phyloP scores from a whole-genome alignment of 352 stramenopile species.

The Pythium aquatile region DNA sequence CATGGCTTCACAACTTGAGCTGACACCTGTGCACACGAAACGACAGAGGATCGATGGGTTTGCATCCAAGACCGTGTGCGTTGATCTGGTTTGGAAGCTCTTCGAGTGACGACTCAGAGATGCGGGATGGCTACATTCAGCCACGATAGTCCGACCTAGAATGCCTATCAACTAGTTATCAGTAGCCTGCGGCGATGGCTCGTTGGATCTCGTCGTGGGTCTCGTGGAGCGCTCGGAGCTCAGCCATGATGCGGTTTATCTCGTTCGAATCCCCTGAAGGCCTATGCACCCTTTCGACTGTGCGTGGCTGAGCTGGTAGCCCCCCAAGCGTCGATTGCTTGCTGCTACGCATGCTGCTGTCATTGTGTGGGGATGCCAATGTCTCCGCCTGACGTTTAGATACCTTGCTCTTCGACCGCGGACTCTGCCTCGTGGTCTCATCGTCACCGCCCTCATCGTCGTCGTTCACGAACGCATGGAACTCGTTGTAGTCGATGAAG shows the following conservation, averaged over 20 bases:
- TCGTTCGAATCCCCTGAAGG: background rate
- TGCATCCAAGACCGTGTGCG: background rate
- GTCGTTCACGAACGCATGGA: constrained; percentile 48
- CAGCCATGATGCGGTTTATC: constrained; percentile 37
- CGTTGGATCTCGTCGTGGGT: constrained; percentile 40
- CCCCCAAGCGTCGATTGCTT: background rate
- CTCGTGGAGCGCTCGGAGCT: constrained; percentile 39
- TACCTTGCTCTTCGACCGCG: background rate
- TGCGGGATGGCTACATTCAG: background rate
- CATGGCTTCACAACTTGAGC: background rate
- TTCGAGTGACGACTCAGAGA: background rate
- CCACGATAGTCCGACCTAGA: background rate
- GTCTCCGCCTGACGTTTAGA: too few relatives aligned
- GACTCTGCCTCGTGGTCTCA: background rate
- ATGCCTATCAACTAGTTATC: background rate
- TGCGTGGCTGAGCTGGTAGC: background rate
- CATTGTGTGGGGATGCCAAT: background rate
- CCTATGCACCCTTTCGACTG: background rate
- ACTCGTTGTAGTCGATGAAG: constrained; percentile 63
- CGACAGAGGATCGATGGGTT: background rate
- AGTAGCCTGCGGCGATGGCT: background rate
- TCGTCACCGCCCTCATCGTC: background rate
- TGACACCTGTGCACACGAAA: background rate
- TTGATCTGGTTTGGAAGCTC: background rate
- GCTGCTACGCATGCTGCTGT: background rate